Conservation (phyloP, 208 protist genomes). For the Acanthamoeba triangularis region DNA sequence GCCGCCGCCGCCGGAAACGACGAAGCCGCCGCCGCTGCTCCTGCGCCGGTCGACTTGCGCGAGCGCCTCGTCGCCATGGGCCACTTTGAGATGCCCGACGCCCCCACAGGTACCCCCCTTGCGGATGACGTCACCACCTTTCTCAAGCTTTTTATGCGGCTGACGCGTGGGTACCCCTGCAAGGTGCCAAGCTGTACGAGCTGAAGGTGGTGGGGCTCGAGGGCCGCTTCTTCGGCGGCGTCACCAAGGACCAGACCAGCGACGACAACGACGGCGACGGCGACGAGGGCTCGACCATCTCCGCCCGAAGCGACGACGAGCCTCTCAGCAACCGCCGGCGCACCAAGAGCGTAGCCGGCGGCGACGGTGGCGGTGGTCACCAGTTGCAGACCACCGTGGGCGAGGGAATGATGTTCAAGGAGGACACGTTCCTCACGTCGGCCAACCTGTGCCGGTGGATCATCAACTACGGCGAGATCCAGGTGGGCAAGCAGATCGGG, state of each 20-base stretch:
- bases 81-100: not conserved
- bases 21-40: too few relatives aligned
- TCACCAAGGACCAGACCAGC: not conserved
- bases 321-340: not conserved
- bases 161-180: too few relatives aligned
- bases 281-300: not conserved
- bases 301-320: not conserved
- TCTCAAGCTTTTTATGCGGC: too few relatives aligned
- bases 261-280: not conserved
- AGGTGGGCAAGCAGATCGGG: too few relatives aligned
- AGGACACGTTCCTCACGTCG: not conserved
- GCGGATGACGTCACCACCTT: too few relatives aligned
- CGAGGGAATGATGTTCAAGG: slow-evolving; percentile 20
- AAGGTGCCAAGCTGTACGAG: slow-evolving; percentile 4
- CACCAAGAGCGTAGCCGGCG: not conserved
- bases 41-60: not conserved
- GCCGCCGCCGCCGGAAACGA: too few relatives aligned
- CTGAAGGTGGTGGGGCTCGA: slow-evolving; percentile 4
- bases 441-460: too few relatives aligned
- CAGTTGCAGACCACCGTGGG: not conserved
- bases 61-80: not conserved
- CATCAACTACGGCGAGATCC: too few relatives aligned
- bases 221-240: slow-evolving; percentile 35
- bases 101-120: not conserved
- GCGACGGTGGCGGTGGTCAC: too few relatives aligned